These are phyloP conservation scores for Kwoniella heveanensis DNA, from an alignment of 768 basidiomycete genomes.

Conservation along the genomic window DNA sequence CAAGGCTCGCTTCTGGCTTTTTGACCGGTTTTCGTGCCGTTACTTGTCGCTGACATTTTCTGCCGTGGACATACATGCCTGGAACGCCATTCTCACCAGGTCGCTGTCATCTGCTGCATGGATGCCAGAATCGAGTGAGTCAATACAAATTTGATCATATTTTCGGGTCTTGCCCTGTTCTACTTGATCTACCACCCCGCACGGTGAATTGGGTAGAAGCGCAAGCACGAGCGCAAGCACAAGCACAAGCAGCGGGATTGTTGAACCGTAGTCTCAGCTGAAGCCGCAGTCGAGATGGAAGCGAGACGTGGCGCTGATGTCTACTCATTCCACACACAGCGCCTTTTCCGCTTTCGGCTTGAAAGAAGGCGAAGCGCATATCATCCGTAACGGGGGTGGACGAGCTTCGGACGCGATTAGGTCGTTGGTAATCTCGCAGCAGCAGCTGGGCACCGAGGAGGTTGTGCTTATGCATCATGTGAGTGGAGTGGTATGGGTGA, in stretches of 20 bases:
- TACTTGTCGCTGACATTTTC: neutral
- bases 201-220: no score
- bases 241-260: no score
- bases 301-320: no score
- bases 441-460: conserved; percentile 17
- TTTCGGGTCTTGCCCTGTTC: no score
- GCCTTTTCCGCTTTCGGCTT: conserved; percentile 17
- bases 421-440: conserved; percentile 16
- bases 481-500: no score
- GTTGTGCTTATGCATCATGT: conserved; percentile 18
- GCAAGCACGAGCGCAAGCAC: no score
- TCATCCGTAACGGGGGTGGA: conserved; percentile 14
- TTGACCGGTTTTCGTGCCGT: neutral
- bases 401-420: conserved; percentile 9
- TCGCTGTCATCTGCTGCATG: conserved; percentile 15
- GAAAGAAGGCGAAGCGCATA: conserved; percentile 16
- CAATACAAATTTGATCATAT: neutral
- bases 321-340: neutral
- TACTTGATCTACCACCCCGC: no score
- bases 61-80: no score
- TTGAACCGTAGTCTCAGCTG: no score
- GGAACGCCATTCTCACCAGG: no score
- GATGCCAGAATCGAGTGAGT: conserved; percentile 21
- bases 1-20: no score
- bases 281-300: no score